Conservation (phyloP, 495 filamentous ascomycete genomes). For the Chaetomium cochliodes region DNA sequence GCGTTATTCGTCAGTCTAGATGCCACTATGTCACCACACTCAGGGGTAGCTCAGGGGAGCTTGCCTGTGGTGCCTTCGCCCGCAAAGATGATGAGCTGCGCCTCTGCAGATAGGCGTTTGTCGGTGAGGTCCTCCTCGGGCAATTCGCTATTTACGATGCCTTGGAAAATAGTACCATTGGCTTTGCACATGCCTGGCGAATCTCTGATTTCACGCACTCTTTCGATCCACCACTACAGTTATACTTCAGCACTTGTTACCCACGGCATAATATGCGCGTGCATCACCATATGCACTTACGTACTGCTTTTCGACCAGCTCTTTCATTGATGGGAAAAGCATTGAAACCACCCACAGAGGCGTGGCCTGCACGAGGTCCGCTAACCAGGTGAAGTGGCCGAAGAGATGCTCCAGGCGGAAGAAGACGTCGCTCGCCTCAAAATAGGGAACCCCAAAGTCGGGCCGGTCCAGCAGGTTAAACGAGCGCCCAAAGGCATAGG, state of each 20-base stretch:
- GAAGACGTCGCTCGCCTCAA: conserved; percentile 15
- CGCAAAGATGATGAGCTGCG: conserved; percentile 17
- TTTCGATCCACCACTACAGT: conserved; percentile 15
- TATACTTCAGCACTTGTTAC: too few species aligned
- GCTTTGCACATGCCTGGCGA: neutral
- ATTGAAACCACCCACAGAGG: conserved; percentile 4
- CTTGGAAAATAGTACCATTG: conserved; percentile 20
- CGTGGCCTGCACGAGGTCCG: neutral
- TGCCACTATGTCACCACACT: too few species aligned
- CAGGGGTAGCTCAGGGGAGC: neutral
- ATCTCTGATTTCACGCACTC: conserved; percentile 1
- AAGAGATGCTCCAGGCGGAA: conserved; percentile 12
- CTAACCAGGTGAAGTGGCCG: conserved; percentile 1
- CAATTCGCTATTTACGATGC: conserved; percentile 16
- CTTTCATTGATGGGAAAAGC: neutral
- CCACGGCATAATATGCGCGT: too few species aligned
- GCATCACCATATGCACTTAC: too few species aligned
- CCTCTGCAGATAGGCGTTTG: conserved; percentile 5
- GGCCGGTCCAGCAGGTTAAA: conserved; percentile 14
- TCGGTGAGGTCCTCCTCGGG: conserved; percentile 14
- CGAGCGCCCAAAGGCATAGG: conserved; percentile 19
- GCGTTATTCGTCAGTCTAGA: too few species aligned
- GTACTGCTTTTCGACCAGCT: neutral
- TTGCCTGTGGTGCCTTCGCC: conserved; percentile 8
- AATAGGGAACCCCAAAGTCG: conserved; percentile 7